A percentile compares a stretch with the other conserved stretches of the same genome.
phyloP scores from a whole-genome alignment of 2,329 filamentous ascomycete genomes.

The Huntiella savannae region DNA sequence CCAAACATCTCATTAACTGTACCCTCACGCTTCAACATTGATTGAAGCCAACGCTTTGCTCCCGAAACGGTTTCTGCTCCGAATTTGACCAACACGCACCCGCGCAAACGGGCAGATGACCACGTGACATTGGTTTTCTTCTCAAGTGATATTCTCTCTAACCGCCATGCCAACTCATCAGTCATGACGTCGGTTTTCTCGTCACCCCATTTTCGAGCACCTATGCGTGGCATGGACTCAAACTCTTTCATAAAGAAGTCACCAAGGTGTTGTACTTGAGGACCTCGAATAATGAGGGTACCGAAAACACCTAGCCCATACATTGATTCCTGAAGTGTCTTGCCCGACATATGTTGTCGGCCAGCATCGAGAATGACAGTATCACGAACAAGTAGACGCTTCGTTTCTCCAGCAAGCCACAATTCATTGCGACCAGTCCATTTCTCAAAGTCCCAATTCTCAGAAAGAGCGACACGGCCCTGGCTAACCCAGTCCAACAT shows the following conservation, averaged over 20 bases:
- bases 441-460: slow-evolving; percentile 65
- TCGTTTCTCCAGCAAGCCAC: slow-evolving; percentile 29
- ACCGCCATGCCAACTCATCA: slow-evolving; percentile 33
- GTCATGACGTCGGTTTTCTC: slow-evolving; percentile 20
- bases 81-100: slow-evolving; percentile 83
- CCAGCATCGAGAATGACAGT: slow-evolving; percentile 54
- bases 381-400: slow-evolving; percentile 60
- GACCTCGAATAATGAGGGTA: slow-evolving; percentile 66
- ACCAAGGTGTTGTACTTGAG: slow-evolving; percentile 44
- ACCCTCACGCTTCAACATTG: slow-evolving; percentile 56
- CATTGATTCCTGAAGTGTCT: slow-evolving; percentile 42
- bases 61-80: slow-evolving; percentile 66
- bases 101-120: slow-evolving; percentile 63
- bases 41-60: slow-evolving; percentile 59
- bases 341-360: slow-evolving; percentile 21
- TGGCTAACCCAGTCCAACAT: slow-evolving; percentile 89
- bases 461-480: slow-evolving; percentile 65
- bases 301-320: slow-evolving; percentile 60
- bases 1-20: slow-evolving; percentile 56
- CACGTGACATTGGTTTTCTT: slow-evolving; percentile 46
- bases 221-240: slow-evolving; percentile 57
- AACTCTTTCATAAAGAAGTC: slow-evolving; percentile 69
- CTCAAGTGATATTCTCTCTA: slow-evolving; percentile 37
- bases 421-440: slow-evolving; percentile 82
- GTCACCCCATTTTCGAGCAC: slow-evolving; percentile 46